A percentile compares a stretch with the other conserved stretches of the same genome.
Evolutionary conservation across 495 filamentous ascomycete genomes (phyloP).

Genomic region (Aspergillus homomorphus): DNA sequence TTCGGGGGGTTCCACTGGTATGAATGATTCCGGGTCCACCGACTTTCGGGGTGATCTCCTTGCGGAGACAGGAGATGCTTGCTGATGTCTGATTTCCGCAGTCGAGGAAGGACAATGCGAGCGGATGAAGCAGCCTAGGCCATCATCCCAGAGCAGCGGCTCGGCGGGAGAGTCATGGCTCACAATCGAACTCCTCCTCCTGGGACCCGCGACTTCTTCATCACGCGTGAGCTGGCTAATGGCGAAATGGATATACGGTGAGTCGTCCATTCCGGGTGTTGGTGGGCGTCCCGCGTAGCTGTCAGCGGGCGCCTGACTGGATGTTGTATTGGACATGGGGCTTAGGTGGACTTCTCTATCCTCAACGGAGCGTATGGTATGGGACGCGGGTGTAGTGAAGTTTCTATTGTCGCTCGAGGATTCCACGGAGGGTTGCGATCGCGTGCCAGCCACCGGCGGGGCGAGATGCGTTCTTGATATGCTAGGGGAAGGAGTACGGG

Average conservation of each 20-base stretch:
- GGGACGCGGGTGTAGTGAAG: slow-evolving; percentile 28
- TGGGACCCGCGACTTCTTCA: slow-evolving; percentile 46
- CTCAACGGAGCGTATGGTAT: slow-evolving; percentile 38
- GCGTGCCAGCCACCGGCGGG: slow-evolving; percentile 17
- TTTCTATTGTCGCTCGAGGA: slow-evolving; percentile 18
- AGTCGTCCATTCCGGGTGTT: slow-evolving; percentile 64
- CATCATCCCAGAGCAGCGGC: slow-evolving; percentile 50
- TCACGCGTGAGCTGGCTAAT: slow-evolving; percentile 70
- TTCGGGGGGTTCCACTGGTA: slow-evolving; percentile 48
- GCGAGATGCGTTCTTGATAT: slow-evolving; percentile 29
- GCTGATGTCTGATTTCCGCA: slow-evolving; percentile 13
- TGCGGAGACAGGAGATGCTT: slow-evolving; percentile 8
- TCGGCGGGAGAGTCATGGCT: slow-evolving; percentile 48
- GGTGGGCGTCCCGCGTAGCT: slow-evolving; percentile 40
- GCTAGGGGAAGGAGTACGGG: slow-evolving; percentile 30
- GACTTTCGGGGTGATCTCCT: slow-evolving; percentile 28
- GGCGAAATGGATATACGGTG: slow-evolving; percentile 68
- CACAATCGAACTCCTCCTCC: slow-evolving; percentile 33
- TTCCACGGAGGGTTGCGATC: slow-evolving; percentile 20
- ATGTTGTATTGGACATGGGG: slow-evolving; percentile 28
- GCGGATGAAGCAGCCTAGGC: slow-evolving; percentile 45
- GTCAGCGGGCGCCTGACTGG: slow-evolving; percentile 31
- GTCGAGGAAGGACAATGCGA: slow-evolving; percentile 22
- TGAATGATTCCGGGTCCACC: slow-evolving; percentile 48
- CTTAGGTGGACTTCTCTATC: slow-evolving; percentile 30